phyloP scores from a whole-genome alignment of 352 stramenopile species.

The Lagenidium giganteum region DNA sequence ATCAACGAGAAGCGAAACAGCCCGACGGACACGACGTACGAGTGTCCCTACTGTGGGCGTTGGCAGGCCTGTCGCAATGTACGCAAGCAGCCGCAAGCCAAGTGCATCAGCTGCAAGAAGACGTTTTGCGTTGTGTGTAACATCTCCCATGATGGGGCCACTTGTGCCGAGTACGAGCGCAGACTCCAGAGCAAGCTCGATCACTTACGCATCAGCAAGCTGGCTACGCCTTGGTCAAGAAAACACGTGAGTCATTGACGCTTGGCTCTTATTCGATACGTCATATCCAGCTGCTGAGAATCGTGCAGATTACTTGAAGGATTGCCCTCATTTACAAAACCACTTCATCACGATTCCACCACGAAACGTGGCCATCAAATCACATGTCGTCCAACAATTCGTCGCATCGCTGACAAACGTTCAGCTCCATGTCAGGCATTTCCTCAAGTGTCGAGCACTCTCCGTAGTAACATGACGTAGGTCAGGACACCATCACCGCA shows the following conservation, averaged over 20 bases:
- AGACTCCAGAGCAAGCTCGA: constrained; percentile 4
- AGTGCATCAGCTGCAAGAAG: constrained; percentile 31
- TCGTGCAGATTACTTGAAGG: no score
- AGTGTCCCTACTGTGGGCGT: constrained; percentile 56
- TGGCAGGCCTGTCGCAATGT: constrained; percentile 51
- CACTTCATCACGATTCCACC: no score
- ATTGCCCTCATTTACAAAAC: no score
- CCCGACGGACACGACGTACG: no score
- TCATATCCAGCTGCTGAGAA: constrained; percentile 57
- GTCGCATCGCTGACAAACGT: constrained; percentile 31
- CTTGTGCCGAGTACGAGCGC: constrained; percentile 63
- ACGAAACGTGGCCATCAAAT: no score
- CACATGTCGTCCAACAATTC: no score
- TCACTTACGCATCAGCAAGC: constrained; percentile 22
- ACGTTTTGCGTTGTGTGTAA: constrained; percentile 87
- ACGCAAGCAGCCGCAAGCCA: constrained; percentile 30
- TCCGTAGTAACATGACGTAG: no score
- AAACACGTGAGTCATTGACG: no score
- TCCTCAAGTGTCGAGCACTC: no score
- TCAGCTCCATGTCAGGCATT: no score
- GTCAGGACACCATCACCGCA: no score
- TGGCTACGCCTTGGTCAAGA: constrained; percentile 61
- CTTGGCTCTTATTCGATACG: no score
- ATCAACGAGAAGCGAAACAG: constrained; percentile 53
- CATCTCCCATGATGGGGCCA: constrained; percentile 62